Evolutionary conservation across 2,329 filamentous ascomycete genomes (phyloP), one percentile per base, ranked within the genome.

Genomic region (Cryoendolithus antarcticus): DNA sequence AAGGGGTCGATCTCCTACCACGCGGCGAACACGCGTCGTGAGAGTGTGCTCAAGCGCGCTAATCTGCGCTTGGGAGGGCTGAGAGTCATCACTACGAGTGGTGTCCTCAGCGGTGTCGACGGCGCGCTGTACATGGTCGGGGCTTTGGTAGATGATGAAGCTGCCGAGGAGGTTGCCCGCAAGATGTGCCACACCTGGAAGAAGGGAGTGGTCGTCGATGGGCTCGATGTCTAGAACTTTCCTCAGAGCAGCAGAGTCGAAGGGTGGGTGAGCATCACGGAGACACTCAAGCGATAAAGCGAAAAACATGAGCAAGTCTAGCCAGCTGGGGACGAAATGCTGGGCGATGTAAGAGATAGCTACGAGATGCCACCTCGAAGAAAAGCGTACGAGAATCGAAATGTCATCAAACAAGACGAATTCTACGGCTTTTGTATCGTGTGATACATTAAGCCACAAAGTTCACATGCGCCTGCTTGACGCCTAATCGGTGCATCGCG

Each of bases 1-100:
- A 91, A 91, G 72, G 85, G 85, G 53, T 86, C 82, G 60, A 82
- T 86, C 62, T 84, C 82, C 34, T 82, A 80, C 67, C 83, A 82
- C 63, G 74, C 79, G 55, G 80, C 77, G 50, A 81, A 81, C 59
- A 69, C 67, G 35, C 78, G 83, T 42, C 79, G 82, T 54, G 85
- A 91, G 69, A 86, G 80, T 33, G 85, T 86, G 57, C 76, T 79
- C 51, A 78, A 84, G 53, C 80, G 85, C 55, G 79, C 79, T 37
- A 77, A 79, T 51, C 79, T 88, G 74, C 75, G 80, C 48, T 73
- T 86, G 40, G 70, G 71, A 45, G 72, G 74, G 12, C 64, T 79
- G 60, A 64, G 84, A 48, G 79, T 93, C 48, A 78, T 94, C 55
- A 93, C 86, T 47, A 74, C 75, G 48, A 83, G 83, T 49, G 86